phyloP scores from a whole-genome alignment of 1,284 basidiomycete genomes.

The Mycena sp. region DNA sequence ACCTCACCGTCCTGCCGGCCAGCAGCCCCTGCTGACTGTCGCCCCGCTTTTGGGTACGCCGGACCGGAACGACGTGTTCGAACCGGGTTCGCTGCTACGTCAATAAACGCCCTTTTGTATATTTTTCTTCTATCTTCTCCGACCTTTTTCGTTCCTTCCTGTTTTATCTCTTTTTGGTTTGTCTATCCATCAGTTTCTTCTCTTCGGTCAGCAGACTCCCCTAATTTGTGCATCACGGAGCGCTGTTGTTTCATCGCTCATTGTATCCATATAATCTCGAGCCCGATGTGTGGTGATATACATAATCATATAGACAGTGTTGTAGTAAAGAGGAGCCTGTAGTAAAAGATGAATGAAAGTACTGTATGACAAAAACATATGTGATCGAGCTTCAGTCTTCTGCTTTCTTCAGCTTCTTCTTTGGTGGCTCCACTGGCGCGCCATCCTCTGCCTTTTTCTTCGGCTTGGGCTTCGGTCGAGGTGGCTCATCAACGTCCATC shows the following conservation, averaged over 20 bases:
- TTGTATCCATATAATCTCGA: conserved; percentile 11
- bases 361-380: background rate
- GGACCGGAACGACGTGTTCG: conserved; percentile 55
- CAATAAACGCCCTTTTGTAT: conserved; percentile 11
- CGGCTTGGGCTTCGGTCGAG: conserved; percentile 54
- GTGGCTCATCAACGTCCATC: conserved; percentile 30
- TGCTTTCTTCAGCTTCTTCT: conserved; percentile 73
- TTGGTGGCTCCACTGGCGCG: conserved; percentile 70
- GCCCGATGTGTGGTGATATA: background rate
- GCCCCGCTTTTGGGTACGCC: conserved; percentile 30
- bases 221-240: background rate
- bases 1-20: conserved; percentile 28
- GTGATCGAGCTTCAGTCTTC: conserved; percentile 25
- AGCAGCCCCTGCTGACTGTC: conserved; percentile 55
- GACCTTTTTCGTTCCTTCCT: background rate
- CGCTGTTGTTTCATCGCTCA: conserved; percentile 15
- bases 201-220: background rate
- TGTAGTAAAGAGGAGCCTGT: background rate
- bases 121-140: background rate
- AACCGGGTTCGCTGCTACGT: conserved; percentile 72
- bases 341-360: too few species aligned
- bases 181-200: background rate
- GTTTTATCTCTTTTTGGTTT: background rate
- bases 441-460: conserved; percentile 54
- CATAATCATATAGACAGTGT: background rate